phyloP scores from a whole-genome alignment of 148 eudicot species.

The Rhododendron vialii region DNA sequence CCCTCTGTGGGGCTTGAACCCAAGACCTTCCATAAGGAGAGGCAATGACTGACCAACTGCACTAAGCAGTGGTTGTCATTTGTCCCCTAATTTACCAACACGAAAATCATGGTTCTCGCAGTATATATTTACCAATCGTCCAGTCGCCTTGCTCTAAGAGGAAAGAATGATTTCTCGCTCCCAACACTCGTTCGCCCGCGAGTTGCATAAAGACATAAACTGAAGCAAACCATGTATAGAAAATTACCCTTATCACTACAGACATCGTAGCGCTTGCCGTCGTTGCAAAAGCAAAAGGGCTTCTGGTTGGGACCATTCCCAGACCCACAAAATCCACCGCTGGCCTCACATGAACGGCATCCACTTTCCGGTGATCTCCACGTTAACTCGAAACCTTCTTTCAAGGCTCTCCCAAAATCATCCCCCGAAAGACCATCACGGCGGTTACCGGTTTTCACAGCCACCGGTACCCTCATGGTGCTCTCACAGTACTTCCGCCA shows the following conservation, averaged over 20 bases:
- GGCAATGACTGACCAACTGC: no score
- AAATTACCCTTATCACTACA: conserved; percentile 7
- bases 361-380: not conserved
- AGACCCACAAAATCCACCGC: conserved; percentile 18
- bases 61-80: no score
- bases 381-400: conserved; percentile 10
- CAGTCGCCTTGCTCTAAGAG: no score
- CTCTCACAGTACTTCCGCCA: conserved; percentile 9
- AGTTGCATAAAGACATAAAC: no score
- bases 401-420: conserved; percentile 8
- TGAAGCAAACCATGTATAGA: not conserved
- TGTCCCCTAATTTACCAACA: not conserved
- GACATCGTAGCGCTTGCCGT: not conserved
- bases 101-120: not conserved
- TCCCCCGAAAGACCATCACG: not conserved
- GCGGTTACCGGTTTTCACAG: not conserved
- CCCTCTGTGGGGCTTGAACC: no score
- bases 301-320: not conserved
- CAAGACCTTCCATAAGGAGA: no score
- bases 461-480: not conserved
- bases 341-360: conserved; percentile 13
- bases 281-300: conserved; percentile 5
- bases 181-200: no score
- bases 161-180: no score
- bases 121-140: no score